Evolutionary conservation across 345 rosid genomes (phyloP).

Genomic region (Mangifera indica): DNA sequence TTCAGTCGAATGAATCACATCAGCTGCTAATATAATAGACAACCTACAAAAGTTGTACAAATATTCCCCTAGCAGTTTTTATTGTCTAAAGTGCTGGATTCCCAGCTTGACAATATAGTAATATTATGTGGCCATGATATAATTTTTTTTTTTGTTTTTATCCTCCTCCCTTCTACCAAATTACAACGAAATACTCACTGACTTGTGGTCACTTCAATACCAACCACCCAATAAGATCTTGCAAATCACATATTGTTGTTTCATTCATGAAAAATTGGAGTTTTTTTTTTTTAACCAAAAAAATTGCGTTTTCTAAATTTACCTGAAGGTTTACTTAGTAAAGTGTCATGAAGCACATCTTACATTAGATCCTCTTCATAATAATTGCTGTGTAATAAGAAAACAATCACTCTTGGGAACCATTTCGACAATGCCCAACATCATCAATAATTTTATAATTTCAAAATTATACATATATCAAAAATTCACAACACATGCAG

Average conservation of each 20-base stretch:
- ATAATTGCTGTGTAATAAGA: not conserved
- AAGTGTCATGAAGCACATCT: not conserved
- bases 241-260: not conserved
- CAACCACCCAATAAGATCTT: not conserved
- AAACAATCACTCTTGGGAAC: not conserved
- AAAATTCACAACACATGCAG: not conserved
- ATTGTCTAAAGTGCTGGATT: not conserved
- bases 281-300: not conserved
- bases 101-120: not conserved
- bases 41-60: not conserved
- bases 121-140: too few relatives aligned
- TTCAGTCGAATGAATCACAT: conserved; percentile 4
- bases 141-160: too few relatives aligned
- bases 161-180: not conserved
- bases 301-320: not conserved
- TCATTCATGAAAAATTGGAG: not conserved
- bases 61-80: not conserved
- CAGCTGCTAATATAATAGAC: not conserved
- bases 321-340: not conserved
- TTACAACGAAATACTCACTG: not conserved
- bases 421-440: too few relatives aligned
- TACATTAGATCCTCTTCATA: not conserved
- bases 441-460: not conserved
- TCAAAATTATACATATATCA: not conserved
- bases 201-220: not conserved